These are phyloP conservation scores for Aegilops longissima DNA, from an alignment of 176 grass and related monocot species.

Conservation along the genomic window DNA sequence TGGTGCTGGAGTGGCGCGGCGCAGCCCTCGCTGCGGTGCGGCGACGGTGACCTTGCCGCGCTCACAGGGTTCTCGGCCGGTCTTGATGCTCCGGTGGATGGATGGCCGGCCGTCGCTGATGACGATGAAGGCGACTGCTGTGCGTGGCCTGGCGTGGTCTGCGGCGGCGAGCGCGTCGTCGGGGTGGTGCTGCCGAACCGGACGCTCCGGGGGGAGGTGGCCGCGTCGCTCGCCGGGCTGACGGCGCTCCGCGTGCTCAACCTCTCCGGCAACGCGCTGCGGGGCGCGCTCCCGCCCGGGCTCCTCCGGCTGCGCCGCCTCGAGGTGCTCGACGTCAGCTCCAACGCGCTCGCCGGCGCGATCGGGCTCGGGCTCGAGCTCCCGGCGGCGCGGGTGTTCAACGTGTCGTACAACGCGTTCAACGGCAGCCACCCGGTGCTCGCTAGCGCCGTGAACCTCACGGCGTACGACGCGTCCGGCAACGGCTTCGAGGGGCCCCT, in stretches of 20 bases:
- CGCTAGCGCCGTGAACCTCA: constrained; percentile 12
- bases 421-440: constrained; percentile 42
- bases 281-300: constrained; percentile 32
- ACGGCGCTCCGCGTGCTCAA: constrained; percentile 47
- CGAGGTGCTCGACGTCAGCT: constrained; percentile 46
- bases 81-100: constrained; percentile 17
- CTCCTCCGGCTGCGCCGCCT: constrained; percentile 39
- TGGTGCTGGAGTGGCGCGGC: not conserved
- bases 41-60: constrained; percentile 19
- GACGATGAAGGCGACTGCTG: constrained; percentile 18
- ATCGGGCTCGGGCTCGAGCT: not conserved
- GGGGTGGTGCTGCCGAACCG: constrained; percentile 37
- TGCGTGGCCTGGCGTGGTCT: constrained; percentile 41
- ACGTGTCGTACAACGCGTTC: constrained; percentile 56
- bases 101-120: constrained; percentile 13
- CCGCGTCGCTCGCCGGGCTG: constrained; percentile 35
- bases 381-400: constrained; percentile 35
- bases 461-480: constrained; percentile 31
- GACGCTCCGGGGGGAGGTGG: constrained; percentile 27
- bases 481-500: constrained; percentile 36
- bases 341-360: constrained; percentile 5
- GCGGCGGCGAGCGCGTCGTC: not conserved
- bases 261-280: constrained; percentile 52
- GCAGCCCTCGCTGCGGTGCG: not conserved
- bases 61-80: constrained; percentile 33